These are phyloP conservation scores for Jaltomata sinuosa DNA, from an alignment of 257 asterid genomes.

Conservation along the genomic window DNA sequence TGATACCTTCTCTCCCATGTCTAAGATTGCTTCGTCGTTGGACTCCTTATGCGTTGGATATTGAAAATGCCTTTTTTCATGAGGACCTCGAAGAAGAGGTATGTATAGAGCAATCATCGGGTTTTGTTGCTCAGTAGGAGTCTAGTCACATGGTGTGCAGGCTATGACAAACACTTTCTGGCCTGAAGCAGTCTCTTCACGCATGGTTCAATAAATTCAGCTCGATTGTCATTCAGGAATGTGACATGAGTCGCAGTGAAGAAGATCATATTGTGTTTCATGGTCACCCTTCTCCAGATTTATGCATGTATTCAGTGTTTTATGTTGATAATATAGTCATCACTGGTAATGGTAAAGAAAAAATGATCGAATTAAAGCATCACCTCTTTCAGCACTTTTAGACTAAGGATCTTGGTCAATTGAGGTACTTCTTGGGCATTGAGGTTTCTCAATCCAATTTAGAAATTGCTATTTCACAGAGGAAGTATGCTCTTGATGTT, in stretches of 20 bases:
- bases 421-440: too few relatives aligned
- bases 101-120: background rate
- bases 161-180: background rate
- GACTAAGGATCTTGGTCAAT: too few relatives aligned
- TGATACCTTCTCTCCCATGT: background rate
- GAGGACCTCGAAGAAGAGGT: background rate
- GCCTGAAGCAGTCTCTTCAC: background rate
- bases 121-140: background rate
- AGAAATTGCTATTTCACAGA: too few relatives aligned
- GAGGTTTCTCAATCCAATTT: too few relatives aligned
- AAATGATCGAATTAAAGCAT: too few relatives aligned
- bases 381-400: too few relatives aligned
- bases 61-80: background rate
- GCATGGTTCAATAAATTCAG: background rate
- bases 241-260: background rate
- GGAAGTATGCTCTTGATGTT: too few relatives aligned
- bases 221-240: background rate
- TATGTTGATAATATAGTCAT: too few relatives aligned
- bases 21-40: background rate
- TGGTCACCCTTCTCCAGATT: too few relatives aligned
- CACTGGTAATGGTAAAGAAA: too few relatives aligned
- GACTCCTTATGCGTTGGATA: background rate
- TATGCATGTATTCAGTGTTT: too few relatives aligned
- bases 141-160: background rate
- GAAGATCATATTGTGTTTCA: background rate